Percentiles rank a stretch among this genome's conserved stretches.
phyloP scores from a whole-genome alignment of 1,139 yeast genomes.

The Meyerozyma guilliermondii region DNA sequence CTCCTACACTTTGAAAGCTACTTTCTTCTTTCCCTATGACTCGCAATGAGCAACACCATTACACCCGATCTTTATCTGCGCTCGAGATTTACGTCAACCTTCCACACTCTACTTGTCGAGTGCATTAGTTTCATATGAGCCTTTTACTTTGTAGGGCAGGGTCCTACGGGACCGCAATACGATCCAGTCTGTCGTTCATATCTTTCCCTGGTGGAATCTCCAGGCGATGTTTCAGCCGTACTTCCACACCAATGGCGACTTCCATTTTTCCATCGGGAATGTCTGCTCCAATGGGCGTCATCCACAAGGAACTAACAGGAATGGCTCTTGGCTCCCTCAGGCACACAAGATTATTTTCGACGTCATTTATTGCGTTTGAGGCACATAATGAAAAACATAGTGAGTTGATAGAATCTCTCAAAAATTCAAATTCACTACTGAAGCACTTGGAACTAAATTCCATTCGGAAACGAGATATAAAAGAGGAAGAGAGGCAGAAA shows the following conservation, averaged over 20 bases:
- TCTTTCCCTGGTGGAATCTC: neutral
- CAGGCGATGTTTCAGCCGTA: neutral
- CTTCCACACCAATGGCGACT: neutral
- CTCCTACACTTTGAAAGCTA: too few species aligned
- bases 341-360: neutral
- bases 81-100: neutral
- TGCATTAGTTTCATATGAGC: neutral
- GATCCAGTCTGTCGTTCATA: neutral
- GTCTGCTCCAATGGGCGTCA: neutral
- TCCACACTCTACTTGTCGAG: neutral
- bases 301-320: constrained; percentile 3
- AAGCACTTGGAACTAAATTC: constrained; percentile 23
- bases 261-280: neutral
- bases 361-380: neutral
- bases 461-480: constrained; percentile 21
- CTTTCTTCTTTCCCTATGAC: too few species aligned
- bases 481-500: constrained; percentile 31
- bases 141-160: neutral
- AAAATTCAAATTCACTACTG: constrained; percentile 19
- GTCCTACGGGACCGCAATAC: neutral
- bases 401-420: constrained; percentile 8
- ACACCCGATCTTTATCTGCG: neutral
- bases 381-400: constrained; percentile 2
- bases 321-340: neutral
- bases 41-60: neutral